Evolutionary conservation across 331 rosid species (phyloP).

Genomic region (Rosa hybrid): DNA sequence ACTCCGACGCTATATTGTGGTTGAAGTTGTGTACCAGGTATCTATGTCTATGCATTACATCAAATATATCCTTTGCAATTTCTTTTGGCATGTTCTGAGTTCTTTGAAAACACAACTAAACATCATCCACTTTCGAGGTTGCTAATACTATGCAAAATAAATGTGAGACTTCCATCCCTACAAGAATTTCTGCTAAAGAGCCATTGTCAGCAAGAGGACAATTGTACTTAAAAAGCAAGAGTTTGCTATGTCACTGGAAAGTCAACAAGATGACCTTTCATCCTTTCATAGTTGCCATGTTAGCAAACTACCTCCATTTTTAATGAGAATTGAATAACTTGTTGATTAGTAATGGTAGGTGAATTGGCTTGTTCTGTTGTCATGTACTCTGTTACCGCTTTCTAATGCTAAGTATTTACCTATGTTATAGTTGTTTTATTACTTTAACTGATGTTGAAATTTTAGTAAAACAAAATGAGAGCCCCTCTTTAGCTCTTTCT

Average conservation of each 20-base stretch:
- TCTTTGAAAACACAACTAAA: not conserved
- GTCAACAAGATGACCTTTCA: not conserved
- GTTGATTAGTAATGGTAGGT: not conserved
- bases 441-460: not conserved
- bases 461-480: not conserved
- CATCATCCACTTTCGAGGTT: slow-evolving; percentile 5
- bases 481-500: not conserved
- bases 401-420: not conserved
- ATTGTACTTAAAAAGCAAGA: not conserved
- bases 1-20: slow-evolving; percentile 89
- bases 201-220: not conserved
- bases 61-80: not conserved
- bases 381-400: not conserved
- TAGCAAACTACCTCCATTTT: not conserved
- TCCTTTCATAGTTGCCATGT: not conserved
- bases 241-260: not conserved
- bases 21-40: slow-evolving; percentile 97
- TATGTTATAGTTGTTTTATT: not conserved
- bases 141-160: not conserved
- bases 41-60: slow-evolving; percentile 20
- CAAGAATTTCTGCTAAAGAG: not conserved
- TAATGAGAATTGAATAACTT: not conserved
- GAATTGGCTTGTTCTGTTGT: not conserved
- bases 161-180: not conserved
- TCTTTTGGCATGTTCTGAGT: slow-evolving; percentile 10